Evolutionary conservation across 164 flowering plant genomes (phyloP), one percentile per base, ranked within the genome.

Genomic region (Stephania yunnanensis): DNA sequence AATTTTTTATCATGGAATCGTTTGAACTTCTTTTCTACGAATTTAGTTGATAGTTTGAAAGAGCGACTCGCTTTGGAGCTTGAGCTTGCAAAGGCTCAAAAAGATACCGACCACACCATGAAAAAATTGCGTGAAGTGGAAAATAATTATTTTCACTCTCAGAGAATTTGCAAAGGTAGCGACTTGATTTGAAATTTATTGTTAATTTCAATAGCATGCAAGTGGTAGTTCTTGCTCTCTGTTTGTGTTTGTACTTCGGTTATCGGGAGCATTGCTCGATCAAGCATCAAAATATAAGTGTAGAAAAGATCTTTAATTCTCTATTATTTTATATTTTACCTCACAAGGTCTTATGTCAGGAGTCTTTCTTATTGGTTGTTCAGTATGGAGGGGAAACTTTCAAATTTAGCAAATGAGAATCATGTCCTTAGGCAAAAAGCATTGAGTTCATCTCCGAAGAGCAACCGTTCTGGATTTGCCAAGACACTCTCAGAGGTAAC

Each of bases 331-430:
- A 9, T 15, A 25, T 50, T 72, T 71, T 76, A 65, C 72, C 46
- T 42, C 19, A 53, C 48, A 1, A 1, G 12, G 52, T 69, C 25
- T 13, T 20, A 64, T 70, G 42, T 72, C 25, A 73, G 15, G 53
- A 20, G 19, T 53, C 72, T 61, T 76, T 20, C 71, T 71, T 70
- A 17, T 75, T 44, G 55, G 8, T 22, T 64, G 64, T 44, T 6
- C 79, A 96, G 99, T 78, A 77, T 93, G 82, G 93, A 92, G 85
- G 97, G 87, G 81, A 96, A 96, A 85, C 86, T 90, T 46, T 83
- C 90, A 42, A 87, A 78, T 80, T 67, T 90, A 46, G 94, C 94
- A 79, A 83, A 88, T 73, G 99, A 94, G 81, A 96, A 92, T 87
- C 98, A 82, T 81, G 87, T 94, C 36, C 83, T 96, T 46, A 85